Evolutionary conservation across 352 stramenopile genomes (phyloP), one percentile per base, ranked within the genome.

Genomic region (Phytophthora idaei): DNA sequence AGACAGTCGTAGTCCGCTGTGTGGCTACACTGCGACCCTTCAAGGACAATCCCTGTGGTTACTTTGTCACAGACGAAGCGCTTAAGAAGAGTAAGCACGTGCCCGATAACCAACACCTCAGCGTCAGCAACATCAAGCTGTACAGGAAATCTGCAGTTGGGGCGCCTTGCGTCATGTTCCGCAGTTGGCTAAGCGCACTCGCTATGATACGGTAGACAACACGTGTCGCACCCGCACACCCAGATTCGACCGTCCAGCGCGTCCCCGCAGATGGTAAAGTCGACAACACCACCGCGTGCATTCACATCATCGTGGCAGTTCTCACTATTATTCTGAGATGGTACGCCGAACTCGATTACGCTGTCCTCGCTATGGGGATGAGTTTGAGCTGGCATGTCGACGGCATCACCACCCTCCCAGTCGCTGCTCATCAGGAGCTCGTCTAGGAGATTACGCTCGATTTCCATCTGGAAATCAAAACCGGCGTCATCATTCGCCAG

Each of bases 281-380:
- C 39, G 9, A 12, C 6, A 12, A 45, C 39, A 21, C 39, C 17
- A n/a, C 17, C 6, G 11, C 39, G 39, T 45, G 39, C 39, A n/a
- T 4, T n/a, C 39, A 45, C 39, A 39, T 8, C 34, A 11, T 39
- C 34, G 9, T 39, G 34, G 12, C 12, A 21, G 12, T 3, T 45
- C 17, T 21, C 12, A 5, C 14, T 21, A 21, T 11, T 45, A 31
- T 17, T 15, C 9, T 39, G 34, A 39, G 34, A 39, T 39, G 6
- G 6, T 39, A 39, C 9, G 12, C 3, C 8, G 12, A 39, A 12
- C 8, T 39, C 34, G 2, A 57, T 37, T 54, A 15, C 45, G 46
- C 14, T 34, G 57, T 63, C 45, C 31, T n/a, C 39, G 49, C 51
- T 34, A 51, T n/a, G n/a, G n/a, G n/a, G n/a, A n/a, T n/a, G n/a